These are phyloP conservation scores for Westerdykella sp. DNA, from an alignment of 2,329 filamentous ascomycete genomes.

Conservation along the genomic window DNA sequence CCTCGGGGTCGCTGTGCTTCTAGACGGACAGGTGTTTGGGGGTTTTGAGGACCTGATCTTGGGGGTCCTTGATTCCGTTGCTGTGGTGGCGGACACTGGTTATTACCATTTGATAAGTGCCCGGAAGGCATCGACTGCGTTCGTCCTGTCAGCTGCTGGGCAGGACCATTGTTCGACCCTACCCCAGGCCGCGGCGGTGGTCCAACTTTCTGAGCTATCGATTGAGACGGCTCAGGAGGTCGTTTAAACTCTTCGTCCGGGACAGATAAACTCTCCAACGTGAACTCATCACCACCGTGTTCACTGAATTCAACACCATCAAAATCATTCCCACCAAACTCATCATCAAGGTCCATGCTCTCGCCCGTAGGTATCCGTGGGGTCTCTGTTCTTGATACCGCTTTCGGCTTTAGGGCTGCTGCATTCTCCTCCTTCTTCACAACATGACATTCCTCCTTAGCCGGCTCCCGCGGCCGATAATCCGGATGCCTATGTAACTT, in stretches of 20 bases:
- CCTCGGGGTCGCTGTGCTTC: conserved; percentile 18
- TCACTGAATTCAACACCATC: conserved; percentile 52
- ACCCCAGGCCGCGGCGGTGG: not conserved
- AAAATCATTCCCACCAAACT: conserved; percentile 49
- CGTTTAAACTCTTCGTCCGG: conserved; percentile 7
- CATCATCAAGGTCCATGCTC: conserved; percentile 46
- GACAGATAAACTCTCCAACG: conserved; percentile 20
- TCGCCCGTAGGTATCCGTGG: not conserved
- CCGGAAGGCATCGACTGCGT: conserved; percentile 20
- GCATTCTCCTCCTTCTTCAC: conserved; percentile 25
- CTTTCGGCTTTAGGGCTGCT: conserved; percentile 19
- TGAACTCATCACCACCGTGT: conserved; percentile 58
- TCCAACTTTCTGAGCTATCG: not conserved
- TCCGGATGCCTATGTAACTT: conserved; percentile 76
- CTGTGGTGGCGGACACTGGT: conserved; percentile 20
- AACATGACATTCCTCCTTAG: conserved; percentile 27
- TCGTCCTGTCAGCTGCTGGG: conserved; percentile 17
- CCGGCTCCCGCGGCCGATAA: conserved; percentile 51
- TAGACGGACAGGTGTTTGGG: conserved; percentile 22
- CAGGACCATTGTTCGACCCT: conserved; percentile 13
- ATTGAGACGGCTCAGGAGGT: conserved; percentile 35
- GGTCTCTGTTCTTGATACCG: conserved; percentile 18
- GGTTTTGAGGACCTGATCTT: conserved; percentile 14
- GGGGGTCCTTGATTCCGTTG: conserved; percentile 20
- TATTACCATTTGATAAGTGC: conserved; percentile 13